Percentiles rank a stretch among this genome's conserved stretches.
These are phyloP conservation scores for Amanita polypyramis DNA, from an alignment of 768 basidiomycete species.

Conservation along the genomic window DNA sequence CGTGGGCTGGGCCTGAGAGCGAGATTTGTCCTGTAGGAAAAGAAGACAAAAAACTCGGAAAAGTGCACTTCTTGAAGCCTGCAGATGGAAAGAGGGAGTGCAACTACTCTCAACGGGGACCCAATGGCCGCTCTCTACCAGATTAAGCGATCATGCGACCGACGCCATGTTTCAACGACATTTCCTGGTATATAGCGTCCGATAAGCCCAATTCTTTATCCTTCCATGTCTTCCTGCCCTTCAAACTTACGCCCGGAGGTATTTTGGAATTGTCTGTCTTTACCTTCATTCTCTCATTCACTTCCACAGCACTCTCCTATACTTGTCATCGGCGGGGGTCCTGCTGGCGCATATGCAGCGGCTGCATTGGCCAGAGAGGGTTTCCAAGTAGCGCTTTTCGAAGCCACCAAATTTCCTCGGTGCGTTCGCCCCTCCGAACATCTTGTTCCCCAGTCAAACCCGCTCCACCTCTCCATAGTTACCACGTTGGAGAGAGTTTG, in stretches of 20 bases:
- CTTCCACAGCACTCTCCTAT: slow-evolving; percentile 28
- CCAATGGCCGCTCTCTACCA: slow-evolving; percentile 8
- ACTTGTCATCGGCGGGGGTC: slow-evolving; percentile 42
- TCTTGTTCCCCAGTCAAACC: background rate
- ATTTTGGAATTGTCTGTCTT: background rate
- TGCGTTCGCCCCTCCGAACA: slow-evolving; percentile 10
- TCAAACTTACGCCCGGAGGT: slow-evolving; percentile 23
- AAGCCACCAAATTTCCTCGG: slow-evolving; percentile 46
- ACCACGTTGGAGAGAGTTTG: slow-evolving; percentile 50
- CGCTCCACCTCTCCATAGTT: slow-evolving; percentile 20
- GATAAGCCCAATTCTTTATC: slow-evolving; percentile 10
- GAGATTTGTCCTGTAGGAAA: slow-evolving; percentile 1
- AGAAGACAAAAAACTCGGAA: slow-evolving; percentile 4
- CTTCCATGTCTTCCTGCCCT: slow-evolving; percentile 16
- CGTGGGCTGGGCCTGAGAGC: slow-evolving; percentile 5
- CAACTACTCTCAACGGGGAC: background rate
- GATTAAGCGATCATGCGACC: slow-evolving; percentile 7
- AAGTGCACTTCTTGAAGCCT: background rate
- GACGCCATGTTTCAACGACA: slow-evolving; percentile 7
- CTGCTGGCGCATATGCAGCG: slow-evolving; percentile 48
- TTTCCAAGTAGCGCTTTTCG: slow-evolving; percentile 40
- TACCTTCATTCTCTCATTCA: slow-evolving; percentile 4
- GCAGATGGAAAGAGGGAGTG: slow-evolving; percentile 2
- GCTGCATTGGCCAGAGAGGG: slow-evolving; percentile 47
- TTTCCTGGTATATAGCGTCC: slow-evolving; percentile 7